These are phyloP conservation scores for Silene vulgaris DNA, from an alignment of 179 eudicot genomes.

Conservation along the genomic window DNA sequence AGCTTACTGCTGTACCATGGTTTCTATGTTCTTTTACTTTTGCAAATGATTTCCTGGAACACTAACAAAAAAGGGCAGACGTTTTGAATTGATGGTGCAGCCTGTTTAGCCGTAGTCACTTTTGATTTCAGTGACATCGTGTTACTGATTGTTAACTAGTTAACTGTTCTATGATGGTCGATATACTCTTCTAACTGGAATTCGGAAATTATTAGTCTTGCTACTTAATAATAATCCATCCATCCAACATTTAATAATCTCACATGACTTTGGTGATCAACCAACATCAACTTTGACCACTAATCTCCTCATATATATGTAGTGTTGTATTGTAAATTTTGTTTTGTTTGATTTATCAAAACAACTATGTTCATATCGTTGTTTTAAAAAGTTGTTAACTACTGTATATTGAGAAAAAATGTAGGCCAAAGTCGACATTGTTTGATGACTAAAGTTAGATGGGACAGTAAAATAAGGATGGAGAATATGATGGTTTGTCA, in stretches of 20 bases:
- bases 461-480: no score
- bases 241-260: neutral
- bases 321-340: neutral
- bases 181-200: slow-evolving; percentile 11
- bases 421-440: neutral
- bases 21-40: slow-evolving; percentile 7
- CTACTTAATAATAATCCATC: neutral
- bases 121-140: neutral
- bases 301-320: neutral
- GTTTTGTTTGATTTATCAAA: neutral
- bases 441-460: neutral
- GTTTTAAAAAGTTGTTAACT: neutral
- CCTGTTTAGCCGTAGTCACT: slow-evolving; percentile 11
- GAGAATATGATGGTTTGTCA: neutral
- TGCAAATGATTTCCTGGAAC: slow-evolving; percentile 5
- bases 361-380: neutral
- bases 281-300: neutral
- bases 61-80: slow-evolving; percentile 8
- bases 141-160: neutral
- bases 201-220: slow-evolving; percentile 6
- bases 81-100: slow-evolving; percentile 3
- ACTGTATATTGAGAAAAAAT: neutral
- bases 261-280: neutral
- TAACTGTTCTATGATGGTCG: slow-evolving; percentile 10
- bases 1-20: slow-evolving; percentile 20